Conservation (phyloP, 2,329 filamentous ascomycete genomes). For the Whalleya microplaca region DNA sequence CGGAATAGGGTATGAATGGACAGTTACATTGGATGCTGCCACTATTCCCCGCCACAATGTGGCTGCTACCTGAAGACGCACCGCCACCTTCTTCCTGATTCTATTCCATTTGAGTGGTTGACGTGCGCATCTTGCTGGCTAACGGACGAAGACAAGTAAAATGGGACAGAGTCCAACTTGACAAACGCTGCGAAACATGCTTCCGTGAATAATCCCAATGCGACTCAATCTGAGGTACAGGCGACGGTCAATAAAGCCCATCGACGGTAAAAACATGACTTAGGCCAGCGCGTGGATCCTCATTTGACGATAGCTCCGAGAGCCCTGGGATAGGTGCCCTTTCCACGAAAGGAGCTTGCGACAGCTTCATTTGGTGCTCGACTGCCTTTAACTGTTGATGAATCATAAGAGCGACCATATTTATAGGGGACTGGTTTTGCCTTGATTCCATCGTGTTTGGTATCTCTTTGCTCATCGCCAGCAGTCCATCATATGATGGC, state of each 20-base stretch:
- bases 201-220: not conserved
- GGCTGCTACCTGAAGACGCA: slow-evolving; percentile 5
- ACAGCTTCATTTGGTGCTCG: not conserved
- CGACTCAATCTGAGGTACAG: not conserved
- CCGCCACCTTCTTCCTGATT: slow-evolving; percentile 23
- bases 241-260: not conserved
- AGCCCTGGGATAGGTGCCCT: not conserved
- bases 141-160: slow-evolving; percentile 1
- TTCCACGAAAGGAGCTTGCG: not conserved
- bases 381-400: not conserved
- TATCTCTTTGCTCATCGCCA: not conserved
- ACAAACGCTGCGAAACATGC: not conserved
- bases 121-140: slow-evolving; percentile 28
- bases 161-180: slow-evolving; percentile 4
- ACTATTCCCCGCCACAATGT: slow-evolving; percentile 7
- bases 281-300: not conserved
- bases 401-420: not conserved
- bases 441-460: not conserved
- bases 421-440: not conserved
- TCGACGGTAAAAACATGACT: not conserved
- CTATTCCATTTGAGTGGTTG: slow-evolving; percentile 17
- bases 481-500: slow-evolving; percentile 32
- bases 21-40: not conserved
- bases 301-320: not conserved
- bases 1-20: too few relatives aligned